These are phyloP conservation scores for Rhodotorula sp. DNA, from an alignment of 1,284 basidiomycete genomes.

Conservation along the genomic window DNA sequence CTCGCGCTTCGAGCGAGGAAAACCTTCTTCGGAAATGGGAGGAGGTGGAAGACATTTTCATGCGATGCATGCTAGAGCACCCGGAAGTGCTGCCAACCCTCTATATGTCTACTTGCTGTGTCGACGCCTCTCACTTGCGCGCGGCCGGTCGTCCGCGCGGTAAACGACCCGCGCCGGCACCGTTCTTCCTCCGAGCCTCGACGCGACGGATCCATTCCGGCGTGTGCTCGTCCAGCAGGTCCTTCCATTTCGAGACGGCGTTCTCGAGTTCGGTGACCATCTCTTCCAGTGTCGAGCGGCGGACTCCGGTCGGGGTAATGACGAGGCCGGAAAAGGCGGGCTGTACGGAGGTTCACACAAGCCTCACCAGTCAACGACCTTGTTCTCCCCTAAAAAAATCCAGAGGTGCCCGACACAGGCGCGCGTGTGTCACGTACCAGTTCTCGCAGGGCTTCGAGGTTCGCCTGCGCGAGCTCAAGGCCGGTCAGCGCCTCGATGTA, in stretches of 20 bases:
- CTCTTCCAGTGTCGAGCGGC: conserved; percentile 2
- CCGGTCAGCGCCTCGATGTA: conserved; percentile 24
- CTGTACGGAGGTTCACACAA: background rate
- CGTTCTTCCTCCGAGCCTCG: background rate
- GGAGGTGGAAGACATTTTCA: too few relatives aligned
- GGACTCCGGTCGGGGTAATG: conserved; percentile 6
- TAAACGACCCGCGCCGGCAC: background rate
- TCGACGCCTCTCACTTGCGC: too few relatives aligned
- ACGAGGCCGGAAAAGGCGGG: conserved; percentile 15
- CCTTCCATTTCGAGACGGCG: background rate
- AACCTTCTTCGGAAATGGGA: too few relatives aligned
- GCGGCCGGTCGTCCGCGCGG: too few relatives aligned
- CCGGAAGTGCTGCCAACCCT: too few relatives aligned
- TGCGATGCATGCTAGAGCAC: too few relatives aligned
- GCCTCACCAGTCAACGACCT: too few relatives aligned
- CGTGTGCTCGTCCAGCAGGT: background rate
- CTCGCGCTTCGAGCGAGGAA: too few relatives aligned
- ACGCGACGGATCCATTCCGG: conserved; percentile 1
- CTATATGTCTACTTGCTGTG: too few relatives aligned
- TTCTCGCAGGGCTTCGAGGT: conserved; percentile 18
- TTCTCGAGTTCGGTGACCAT: conserved; percentile 8
- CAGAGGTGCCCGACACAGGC: background rate
- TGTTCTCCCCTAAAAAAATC: background rate
- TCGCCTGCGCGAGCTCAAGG: conserved; percentile 17
- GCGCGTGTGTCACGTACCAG: conserved; percentile 3